Evolutionary conservation across 257 asterid genomes (phyloP).

Genomic region (Nicotiana otophora): DNA sequence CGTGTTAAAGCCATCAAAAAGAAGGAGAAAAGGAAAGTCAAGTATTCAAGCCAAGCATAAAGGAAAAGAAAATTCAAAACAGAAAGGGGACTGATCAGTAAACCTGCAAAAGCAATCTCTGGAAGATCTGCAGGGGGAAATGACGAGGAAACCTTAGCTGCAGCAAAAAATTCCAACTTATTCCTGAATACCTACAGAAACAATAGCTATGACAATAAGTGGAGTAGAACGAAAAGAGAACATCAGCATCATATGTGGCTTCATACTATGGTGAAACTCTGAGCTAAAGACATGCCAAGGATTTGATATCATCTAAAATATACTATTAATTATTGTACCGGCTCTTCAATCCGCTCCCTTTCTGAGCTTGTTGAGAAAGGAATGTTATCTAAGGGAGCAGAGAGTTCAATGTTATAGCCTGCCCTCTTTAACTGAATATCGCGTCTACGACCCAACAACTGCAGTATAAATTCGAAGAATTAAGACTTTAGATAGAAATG

Average conservation of each 20-base stretch:
- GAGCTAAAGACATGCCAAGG: not conserved
- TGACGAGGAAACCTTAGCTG: conserved; percentile 92
- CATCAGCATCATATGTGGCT: not conserved
- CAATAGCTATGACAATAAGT: conserved; percentile 17
- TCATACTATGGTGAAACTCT: not conserved
- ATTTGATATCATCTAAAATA: not conserved
- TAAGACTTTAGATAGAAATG: not conserved
- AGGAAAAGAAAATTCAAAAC: not conserved
- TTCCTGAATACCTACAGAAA: conserved; percentile 75
- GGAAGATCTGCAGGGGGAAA: conserved; percentile 88
- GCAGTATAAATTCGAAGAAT: conserved; percentile 14
- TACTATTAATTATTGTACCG: conserved; percentile 47
- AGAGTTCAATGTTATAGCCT: conserved; percentile 79
- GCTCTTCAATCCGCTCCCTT: conserved; percentile 85
- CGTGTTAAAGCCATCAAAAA: not conserved
- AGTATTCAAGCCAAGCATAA: not conserved
- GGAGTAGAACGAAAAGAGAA: not conserved
- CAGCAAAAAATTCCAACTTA: conserved; percentile 81
- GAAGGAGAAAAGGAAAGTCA: not conserved
- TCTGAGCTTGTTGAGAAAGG: conserved; percentile 73
- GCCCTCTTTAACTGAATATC: conserved; percentile 78
- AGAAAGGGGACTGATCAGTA: not conserved
- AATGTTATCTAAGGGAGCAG: conserved; percentile 87
- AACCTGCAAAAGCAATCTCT: conserved; percentile 99
- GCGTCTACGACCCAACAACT: conserved; percentile 95